Evolutionary conservation across 1,284 basidiomycete species (phyloP), one percentile per base, ranked within the genome.

Genomic region (Marasmius fiardii): DNA sequence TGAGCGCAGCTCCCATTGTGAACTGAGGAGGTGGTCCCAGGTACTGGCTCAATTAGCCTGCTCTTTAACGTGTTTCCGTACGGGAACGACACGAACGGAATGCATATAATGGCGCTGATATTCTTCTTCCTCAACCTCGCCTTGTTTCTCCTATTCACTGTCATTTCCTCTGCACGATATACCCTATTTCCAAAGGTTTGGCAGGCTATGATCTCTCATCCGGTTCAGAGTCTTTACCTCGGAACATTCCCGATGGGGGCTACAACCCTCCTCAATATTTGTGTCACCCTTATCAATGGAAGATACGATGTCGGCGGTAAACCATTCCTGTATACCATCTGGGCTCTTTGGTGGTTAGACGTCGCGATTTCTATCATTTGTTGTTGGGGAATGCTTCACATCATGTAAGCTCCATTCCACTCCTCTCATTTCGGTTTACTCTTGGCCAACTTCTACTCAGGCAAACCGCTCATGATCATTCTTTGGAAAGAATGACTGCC

Each of bases 311-410:
- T 86, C 53, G 84, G 82, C 35, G 86, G 86, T 8, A 67, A 65
- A 35, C 51, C 64, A 0, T 88, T 90, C 66, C 70, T 85, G 0
- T 82, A 79, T 53, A 70, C 81, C 34, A 70, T 89, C 18, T 88
- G 88, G 82, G 79, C 66, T 1, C 64, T 90, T 10, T 93, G 91
- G 90, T 92, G 89, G 90, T 60, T 86, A 37, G 81, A 88, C 60
- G 75, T 83, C 1, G 68, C 75, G 1, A 62, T 88, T 20, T 82
- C 88, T 1, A 65, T 85, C 6, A 23, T 80, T 21, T 83, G 84
- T 57, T 83, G 81, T 60, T 82, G 88, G 67, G 82, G 84, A 8
- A 74, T 86, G 56, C 69, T 89, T 3, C 85, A 89, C 62, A 67
- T 82, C 45, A 89, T 90, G 85, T 86, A 54, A 41, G 79, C 71